Conservation (phyloP, 371 early-diverging fungal genomes). For the Scutellospora calospora region DNA sequence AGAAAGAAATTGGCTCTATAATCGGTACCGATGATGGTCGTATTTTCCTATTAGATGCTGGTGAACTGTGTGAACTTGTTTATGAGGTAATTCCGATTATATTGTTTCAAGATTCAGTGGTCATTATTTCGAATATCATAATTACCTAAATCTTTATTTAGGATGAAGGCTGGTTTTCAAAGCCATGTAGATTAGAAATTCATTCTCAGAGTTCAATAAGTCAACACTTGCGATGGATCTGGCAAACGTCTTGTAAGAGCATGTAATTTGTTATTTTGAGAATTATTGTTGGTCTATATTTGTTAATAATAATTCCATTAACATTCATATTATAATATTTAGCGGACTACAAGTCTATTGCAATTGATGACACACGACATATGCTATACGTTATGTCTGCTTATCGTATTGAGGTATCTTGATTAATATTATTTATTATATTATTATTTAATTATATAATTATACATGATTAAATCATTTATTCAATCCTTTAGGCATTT, state of each 20-base stretch:
- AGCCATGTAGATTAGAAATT: slow-evolving; percentile 11
- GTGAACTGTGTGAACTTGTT: slow-evolving; percentile 32
- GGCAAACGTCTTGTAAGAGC: background rate
- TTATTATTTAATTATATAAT: background rate
- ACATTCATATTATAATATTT: background rate
- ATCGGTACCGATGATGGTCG: slow-evolving; percentile 38
- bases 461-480: background rate
- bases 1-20: background rate
- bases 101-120: background rate
- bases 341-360: background rate
- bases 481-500: background rate
- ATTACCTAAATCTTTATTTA: background rate
- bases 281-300: background rate
- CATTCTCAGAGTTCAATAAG: background rate
- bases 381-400: slow-evolving; percentile 21
- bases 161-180: slow-evolving; percentile 43
- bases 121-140: background rate
- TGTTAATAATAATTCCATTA: background rate
- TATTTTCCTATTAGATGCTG: slow-evolving; percentile 31
- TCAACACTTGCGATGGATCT: background rate
- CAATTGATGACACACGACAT: slow-evolving; percentile 32
- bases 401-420: slow-evolving; percentile 22
- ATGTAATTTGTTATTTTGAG: background rate
- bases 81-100: slow-evolving; percentile 18
- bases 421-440: background rate